Base-by-base conservation (phyloP, 768 basidiomycete species). In the Auricularia heimuer region DNA sequence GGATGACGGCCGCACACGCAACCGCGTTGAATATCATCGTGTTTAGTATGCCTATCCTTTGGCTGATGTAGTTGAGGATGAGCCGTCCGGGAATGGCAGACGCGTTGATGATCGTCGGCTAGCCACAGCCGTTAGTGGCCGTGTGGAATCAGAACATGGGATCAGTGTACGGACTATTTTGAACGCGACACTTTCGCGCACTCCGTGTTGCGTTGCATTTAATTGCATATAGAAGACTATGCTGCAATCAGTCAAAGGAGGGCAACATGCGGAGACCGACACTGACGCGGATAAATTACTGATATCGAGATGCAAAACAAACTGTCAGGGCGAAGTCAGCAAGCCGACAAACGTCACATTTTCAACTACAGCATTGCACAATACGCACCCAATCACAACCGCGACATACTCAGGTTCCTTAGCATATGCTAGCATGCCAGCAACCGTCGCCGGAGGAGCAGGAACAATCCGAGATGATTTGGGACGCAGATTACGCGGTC, bases 141-240 rank as follows among this genome's bases (percentile, higher is more conserved):
- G 14, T 11, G 29, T 60, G 10, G 39, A 33, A 65, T 60, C 11
- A 34, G 37, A 2, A 44, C 62, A 36, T 33, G 24, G 29, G 14
- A 7, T 29, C 33, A 14, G 56, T 1, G 54, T 56, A 51, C 56
- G 34, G 64, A 85, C 85, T 36, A 79, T 79, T 65, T 85, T 85
- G 66, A 87, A 85, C 0, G 85, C 82, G 6, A 86, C 74, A 18
- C 70, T 74, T 8, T 76, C 71, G 16, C 74, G 71, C 45, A 83
- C 75, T 1, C 80, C 79, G 64, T 82, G 82, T 61, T 76, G 72
- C 34, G 82, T 74, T 0, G 84, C 77, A 65, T 82, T 79, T 11
- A 85, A 71, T 67, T 87, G 85, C 3, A 86, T 67, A 69, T 82
- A 86, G 72, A 83, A 85, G 18, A 83, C 74, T 0, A 83, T 83